phyloP scores from a whole-genome alignment of 1,284 basidiomycete genomes.

The Hemileccinum hortonii region DNA sequence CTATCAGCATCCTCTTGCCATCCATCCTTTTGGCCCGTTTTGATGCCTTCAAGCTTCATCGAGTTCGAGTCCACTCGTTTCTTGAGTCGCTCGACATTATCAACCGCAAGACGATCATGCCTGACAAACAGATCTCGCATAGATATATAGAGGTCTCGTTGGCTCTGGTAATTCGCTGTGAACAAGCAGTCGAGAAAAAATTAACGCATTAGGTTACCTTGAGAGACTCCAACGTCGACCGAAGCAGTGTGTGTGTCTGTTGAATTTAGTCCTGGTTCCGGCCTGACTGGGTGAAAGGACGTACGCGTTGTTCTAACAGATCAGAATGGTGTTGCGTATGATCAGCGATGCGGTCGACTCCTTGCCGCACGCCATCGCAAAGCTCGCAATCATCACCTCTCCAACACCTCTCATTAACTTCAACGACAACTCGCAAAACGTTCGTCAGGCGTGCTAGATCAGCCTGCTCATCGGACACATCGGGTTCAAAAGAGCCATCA shows the following conservation, averaged over 20 bases:
- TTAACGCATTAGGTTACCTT: slow-evolving; percentile 50
- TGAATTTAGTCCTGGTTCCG: not conserved
- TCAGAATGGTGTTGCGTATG: slow-evolving; percentile 78
- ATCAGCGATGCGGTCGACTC: slow-evolving; percentile 65
- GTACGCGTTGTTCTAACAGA: slow-evolving; percentile 73
- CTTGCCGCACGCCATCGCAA: slow-evolving; percentile 75
- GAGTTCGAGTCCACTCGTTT: slow-evolving; percentile 79
- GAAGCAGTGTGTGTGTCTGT: slow-evolving; percentile 58
- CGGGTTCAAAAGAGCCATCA: slow-evolving; percentile 20
- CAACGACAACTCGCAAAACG: slow-evolving; percentile 74
- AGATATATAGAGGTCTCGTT: slow-evolving; percentile 85
- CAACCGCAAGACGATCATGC: slow-evolving; percentile 79
- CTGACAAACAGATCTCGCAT: slow-evolving; percentile 82
- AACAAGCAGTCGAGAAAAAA: slow-evolving; percentile 6
- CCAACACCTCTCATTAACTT: slow-evolving; percentile 77
- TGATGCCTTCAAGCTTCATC: slow-evolving; percentile 72
- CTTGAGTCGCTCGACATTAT: slow-evolving; percentile 82
- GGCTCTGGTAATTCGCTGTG: slow-evolving; percentile 48
- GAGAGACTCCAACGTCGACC: slow-evolving; percentile 68
- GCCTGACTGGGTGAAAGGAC: slow-evolving; percentile 29
- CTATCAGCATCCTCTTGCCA: slow-evolving; percentile 84
- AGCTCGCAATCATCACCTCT: slow-evolving; percentile 78
- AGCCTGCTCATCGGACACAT: slow-evolving; percentile 51
- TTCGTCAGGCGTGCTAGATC: slow-evolving; percentile 82
- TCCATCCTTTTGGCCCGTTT: slow-evolving; percentile 67